Conservation (phyloP, 352 stramenopile species). For the Globisporangium echinulatum region DNA sequence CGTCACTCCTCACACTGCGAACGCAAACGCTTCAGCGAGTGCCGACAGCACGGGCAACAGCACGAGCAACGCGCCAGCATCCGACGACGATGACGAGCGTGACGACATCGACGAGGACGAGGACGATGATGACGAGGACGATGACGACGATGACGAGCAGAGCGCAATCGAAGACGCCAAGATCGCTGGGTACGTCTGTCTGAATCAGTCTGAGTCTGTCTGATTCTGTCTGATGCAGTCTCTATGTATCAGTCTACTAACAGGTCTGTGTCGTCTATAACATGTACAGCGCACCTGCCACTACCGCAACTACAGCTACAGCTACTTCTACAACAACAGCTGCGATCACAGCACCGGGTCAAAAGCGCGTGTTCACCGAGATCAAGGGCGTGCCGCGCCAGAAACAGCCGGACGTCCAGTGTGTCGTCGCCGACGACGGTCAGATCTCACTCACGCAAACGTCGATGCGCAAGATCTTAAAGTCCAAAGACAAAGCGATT, state of each 20-base stretch:
- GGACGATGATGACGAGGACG: slow-evolving; percentile 5
- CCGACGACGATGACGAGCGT: slow-evolving; percentile 13
- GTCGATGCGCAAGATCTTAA: slow-evolving; percentile 65
- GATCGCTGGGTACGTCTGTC: slow-evolving; percentile 9
- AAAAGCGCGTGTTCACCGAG: slow-evolving; percentile 74
- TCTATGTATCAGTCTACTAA: background rate
- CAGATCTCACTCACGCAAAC: slow-evolving; percentile 40
- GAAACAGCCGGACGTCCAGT: slow-evolving; percentile 72
- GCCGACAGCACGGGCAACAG: slow-evolving; percentile 2
- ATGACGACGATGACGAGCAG: slow-evolving; percentile 14
- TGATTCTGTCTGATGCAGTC: background rate
- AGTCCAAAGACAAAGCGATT: slow-evolving; percentile 79
- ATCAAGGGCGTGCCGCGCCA: slow-evolving; percentile 80
- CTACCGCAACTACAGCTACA: background rate
- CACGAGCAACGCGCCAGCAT: slow-evolving; percentile 2
- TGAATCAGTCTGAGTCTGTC: background rate
- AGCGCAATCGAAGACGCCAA: slow-evolving; percentile 14
- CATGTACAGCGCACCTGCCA: slow-evolving; percentile 1
- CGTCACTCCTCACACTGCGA: background rate
- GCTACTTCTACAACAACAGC: background rate
- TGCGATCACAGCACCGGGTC: slow-evolving; percentile 16
- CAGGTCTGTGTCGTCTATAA: too few relatives aligned
- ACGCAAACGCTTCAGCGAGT: slow-evolving; percentile 1
- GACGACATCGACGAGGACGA: slow-evolving; percentile 14
- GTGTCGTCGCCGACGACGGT: slow-evolving; percentile 27